phyloP scores from a whole-genome alignment of 2,329 filamentous ascomycete genomes.

The Scedosporium minutisporum region DNA sequence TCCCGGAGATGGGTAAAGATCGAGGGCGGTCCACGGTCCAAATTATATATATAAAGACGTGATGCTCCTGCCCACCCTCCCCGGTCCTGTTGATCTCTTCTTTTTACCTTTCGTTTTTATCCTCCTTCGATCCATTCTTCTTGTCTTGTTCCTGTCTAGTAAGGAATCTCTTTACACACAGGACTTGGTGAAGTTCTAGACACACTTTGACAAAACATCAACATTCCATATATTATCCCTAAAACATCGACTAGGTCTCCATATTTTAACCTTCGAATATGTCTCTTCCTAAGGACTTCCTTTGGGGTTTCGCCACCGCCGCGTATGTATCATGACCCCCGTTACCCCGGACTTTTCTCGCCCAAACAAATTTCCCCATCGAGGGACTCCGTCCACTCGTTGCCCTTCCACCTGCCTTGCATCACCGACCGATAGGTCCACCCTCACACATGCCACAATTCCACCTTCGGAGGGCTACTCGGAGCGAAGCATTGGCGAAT shows the following conservation, averaged over 20 bases:
- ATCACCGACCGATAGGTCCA: not conserved
- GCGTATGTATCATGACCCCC: constrained; percentile 37
- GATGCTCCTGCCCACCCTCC: not conserved
- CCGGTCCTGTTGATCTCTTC: not conserved
- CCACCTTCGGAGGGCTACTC: not conserved
- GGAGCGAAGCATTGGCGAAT: not conserved
- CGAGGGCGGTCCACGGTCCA: not conserved
- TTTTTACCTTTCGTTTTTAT: not conserved
- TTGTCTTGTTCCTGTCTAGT: not conserved
- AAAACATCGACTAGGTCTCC: not conserved
- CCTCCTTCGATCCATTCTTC: not conserved
- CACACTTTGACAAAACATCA: not conserved
- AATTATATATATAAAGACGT: constrained; percentile 2
- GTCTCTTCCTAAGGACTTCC: constrained; percentile 59
- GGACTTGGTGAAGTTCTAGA: not conserved
- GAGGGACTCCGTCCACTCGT: not conserved
- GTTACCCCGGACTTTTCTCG: constrained; percentile 10
- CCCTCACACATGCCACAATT: not conserved
- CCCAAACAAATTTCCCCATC: not conserved
- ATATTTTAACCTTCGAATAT: constrained; percentile 21
- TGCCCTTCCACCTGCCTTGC: not conserved
- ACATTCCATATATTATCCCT: not conserved
- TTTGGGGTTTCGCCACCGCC: constrained; percentile 74
- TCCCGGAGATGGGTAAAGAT: not conserved
- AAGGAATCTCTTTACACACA: not conserved